Conservation (phyloP, 148 eudicot genomes). For the Dianthus caryophyllus region DNA sequence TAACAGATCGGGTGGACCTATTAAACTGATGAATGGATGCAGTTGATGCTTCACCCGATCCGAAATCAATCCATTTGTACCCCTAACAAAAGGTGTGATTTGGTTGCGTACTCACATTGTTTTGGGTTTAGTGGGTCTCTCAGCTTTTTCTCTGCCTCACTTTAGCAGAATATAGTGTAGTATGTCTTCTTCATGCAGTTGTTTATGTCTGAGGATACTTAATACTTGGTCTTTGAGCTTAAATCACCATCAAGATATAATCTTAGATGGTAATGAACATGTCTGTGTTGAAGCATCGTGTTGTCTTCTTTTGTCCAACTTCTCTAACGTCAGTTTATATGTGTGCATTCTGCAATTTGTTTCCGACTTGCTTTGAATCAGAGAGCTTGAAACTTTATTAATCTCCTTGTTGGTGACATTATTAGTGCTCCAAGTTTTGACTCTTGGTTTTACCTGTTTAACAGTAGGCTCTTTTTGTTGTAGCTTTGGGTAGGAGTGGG, state of each 20-base stretch:
- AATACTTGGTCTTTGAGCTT: background rate
- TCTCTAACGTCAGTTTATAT: background rate
- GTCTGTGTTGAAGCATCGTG: background rate
- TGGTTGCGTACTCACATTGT: background rate
- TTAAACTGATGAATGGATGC: too few relatives aligned
- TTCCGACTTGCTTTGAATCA: background rate
- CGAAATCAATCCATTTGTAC: too few relatives aligned
- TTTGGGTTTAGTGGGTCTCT: background rate
- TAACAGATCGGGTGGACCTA: too few relatives aligned
- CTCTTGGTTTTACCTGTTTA: background rate
- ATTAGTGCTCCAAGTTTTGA: background rate
- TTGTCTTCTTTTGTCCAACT: background rate
- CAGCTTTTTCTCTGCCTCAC: background rate
- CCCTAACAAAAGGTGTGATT: background rate
- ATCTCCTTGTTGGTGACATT: background rate
- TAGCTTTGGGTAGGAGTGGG: background rate
- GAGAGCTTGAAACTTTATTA: slow-evolving; percentile 4
- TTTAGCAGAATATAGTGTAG: background rate
- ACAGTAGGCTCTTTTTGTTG: background rate
- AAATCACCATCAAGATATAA: background rate
- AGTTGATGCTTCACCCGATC: too few relatives aligned
- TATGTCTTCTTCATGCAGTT: background rate
- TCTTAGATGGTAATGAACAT: background rate
- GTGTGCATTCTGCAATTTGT: too few relatives aligned
- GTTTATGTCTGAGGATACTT: background rate